Percentiles rank a stretch among this genome's conserved stretches.
Evolutionary conservation across 768 basidiomycete species (phyloP).

Genomic region (Lactarius hengduanensis): DNA sequence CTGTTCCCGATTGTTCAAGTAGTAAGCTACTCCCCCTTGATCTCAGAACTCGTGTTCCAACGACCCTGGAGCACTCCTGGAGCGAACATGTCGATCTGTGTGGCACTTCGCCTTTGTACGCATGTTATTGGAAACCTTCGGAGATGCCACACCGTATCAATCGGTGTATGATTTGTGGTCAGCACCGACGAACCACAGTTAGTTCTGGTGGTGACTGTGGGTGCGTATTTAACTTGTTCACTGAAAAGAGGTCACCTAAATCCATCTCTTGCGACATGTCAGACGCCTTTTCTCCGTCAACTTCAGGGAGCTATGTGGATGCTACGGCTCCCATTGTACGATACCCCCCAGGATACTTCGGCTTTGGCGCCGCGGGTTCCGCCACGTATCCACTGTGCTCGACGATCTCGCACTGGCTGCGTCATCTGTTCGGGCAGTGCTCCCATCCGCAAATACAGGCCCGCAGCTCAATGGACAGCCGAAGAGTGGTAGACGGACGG

Average conservation of each 20-base stretch:
- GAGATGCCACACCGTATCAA: neutral
- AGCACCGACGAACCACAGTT: neutral
- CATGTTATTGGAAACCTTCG: neutral
- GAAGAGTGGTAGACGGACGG: neutral
- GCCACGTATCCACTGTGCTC: slow-evolving; percentile 1
- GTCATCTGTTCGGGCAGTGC: neutral
- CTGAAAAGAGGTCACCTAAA: neutral
- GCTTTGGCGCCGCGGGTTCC: slow-evolving; percentile 9
- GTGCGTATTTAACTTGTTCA: neutral
- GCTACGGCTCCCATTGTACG: neutral
- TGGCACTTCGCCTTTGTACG: neutral
- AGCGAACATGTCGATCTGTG: neutral
- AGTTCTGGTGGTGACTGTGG: neutral
- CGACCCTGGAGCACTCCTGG: neutral
- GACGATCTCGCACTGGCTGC: slow-evolving; percentile 4
- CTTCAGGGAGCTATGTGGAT: neutral
- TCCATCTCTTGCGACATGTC: neutral
- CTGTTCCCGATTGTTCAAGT: too few relatives aligned
- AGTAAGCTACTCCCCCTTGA: neutral
- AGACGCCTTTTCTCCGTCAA: neutral
- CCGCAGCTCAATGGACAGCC: too few relatives aligned
- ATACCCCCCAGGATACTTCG: slow-evolving; percentile 7
- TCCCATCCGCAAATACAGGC: neutral
- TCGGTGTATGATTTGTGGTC: neutral
- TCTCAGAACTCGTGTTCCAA: neutral